Percentiles rank a stretch among this genome's conserved stretches.
These are phyloP conservation scores for Penicillium janthinellum DNA, from an alignment of 2,329 filamentous ascomycete genomes.

Conservation along the genomic window DNA sequence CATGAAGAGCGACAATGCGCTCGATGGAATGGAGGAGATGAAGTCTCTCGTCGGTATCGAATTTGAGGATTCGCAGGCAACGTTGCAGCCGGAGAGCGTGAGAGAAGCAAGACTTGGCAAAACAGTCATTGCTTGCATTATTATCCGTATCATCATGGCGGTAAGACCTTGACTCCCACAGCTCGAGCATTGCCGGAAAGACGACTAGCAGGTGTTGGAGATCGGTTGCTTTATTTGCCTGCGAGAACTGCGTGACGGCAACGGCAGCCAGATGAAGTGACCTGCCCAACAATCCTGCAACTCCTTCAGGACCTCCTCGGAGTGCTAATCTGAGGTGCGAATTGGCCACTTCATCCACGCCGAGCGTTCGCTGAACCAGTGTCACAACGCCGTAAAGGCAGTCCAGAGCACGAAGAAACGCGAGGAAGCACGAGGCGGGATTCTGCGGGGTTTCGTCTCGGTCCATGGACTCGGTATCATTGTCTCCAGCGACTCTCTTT, in stretches of 20 bases:
- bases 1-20: slow-evolving; percentile 43
- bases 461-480: slow-evolving; percentile 33
- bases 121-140: slow-evolving; percentile 39
- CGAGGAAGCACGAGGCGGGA: slow-evolving; percentile 35
- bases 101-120: slow-evolving; percentile 38
- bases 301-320: slow-evolving; percentile 37
- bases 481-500: slow-evolving; percentile 36
- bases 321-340: slow-evolving; percentile 46
- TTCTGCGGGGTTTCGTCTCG: slow-evolving; percentile 34
- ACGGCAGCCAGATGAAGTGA: slow-evolving; percentile 38
- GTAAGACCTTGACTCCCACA: slow-evolving; percentile 43
- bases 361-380: slow-evolving; percentile 29
- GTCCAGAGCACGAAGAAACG: slow-evolving; percentile 38
- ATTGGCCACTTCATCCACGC: slow-evolving; percentile 35
- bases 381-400: slow-evolving; percentile 37
- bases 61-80: slow-evolving; percentile 29
- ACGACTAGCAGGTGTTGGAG: slow-evolving; percentile 39
- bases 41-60: slow-evolving; percentile 35
- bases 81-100: slow-evolving; percentile 38
- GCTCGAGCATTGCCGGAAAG: slow-evolving; percentile 36
- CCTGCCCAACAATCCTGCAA: slow-evolving; percentile 40
- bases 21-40: slow-evolving; percentile 39
- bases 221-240: slow-evolving; percentile 34
- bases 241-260: slow-evolving; percentile 33
- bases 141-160: slow-evolving; percentile 37